Base-by-base conservation (phyloP, 73 alveolate genomes). In the Paramecium tetraurelia region DNA sequence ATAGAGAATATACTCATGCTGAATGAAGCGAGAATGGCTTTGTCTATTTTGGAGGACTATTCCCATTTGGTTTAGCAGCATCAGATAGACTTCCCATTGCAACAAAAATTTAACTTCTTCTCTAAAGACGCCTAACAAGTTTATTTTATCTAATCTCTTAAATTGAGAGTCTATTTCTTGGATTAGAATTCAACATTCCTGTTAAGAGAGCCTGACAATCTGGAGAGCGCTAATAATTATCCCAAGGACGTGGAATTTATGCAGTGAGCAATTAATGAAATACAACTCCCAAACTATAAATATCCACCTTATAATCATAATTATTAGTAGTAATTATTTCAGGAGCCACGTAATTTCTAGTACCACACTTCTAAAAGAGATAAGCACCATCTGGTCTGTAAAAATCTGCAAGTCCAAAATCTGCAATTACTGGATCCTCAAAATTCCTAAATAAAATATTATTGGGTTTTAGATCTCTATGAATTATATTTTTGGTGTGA, bases 251-350 rank as follows among this genome's bases (percentile, higher is more conserved):
- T 20, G 97, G 97, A 3, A 92, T 35, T 27, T 86, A 71, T 3
- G 58, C 85, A 70, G 58, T 10, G 2, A 70, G 20, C 10, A 70
- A 76, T 76, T 24, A 95, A 87, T 94, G 94, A 85, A 95, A 68
- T 43, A 95, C 58, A 10, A 95, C 97, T 4, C 98, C 98, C 29
- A 95, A 48, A 63, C 95, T 70, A 95, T 96, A 95, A 50, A 95
- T 94, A 94, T 95, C 98, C 69, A 95, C 94, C 4, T 95, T 92
- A 92, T 85, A 93, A 86, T 95, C 98, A 93, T 95, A 93, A 41
- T 68, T 92, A 86, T 94, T 86, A 77, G 89, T 96, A 43, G 89
- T 84, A n/a, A 94, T 86, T 50, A 95, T 92, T 87, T 95, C 98
- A 33, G 93, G 93, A 40, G 93, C 89, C 33, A 87, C 48, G 29